Base-by-base conservation (phyloP, 305 asterid genomes). In the Caryopteris hybrid region DNA sequence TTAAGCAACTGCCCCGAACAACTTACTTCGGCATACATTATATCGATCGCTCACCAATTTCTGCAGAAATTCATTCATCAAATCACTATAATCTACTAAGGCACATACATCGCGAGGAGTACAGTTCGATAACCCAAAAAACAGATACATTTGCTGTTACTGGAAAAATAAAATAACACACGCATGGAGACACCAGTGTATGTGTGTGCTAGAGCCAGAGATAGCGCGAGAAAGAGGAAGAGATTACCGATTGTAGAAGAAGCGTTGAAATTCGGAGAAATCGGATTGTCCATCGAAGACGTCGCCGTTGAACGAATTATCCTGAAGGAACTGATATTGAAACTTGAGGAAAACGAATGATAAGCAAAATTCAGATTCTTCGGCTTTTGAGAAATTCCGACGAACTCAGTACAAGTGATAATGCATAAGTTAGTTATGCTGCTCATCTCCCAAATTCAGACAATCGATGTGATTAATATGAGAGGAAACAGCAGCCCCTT, bases 191-290 rank as follows among this genome's bases (percentile, higher is more conserved):
- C 42, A 36, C 42, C 13, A 36, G 50, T 20, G 33, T 9, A 29
- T 1, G 38, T 5, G 57, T 51, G 14, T 46, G 14, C 18, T 50
- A 5, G 31, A 9, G 33, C 23, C 38, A 16, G 41, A 23, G n/a
- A 23, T 50, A 5, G 31, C 8, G 33, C 17, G 46, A 22, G 50
- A 23, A 8, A 23, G 33, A 33, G 45, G 1, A 20, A 8, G 29
- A 38, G 33, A 5, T 22, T 65, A 80, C 80, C 85, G 39, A 77
- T 42, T 76, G 82, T 47, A 39, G 81, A 69, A 46, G 76, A 71
- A 50, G 79, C 76, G 62, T 22, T 39, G 64, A 71, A 73, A 54
- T 36, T 72, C 41, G 70, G 18, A 41, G 73, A 59, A 70, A 70
- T n/a, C 42, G 73, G 69, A 60, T 66, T 45, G 58, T 62, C 67